Evolutionary conservation across 805 yeast species (phyloP).

Genomic region (Kluyveromyces siamensis): DNA sequence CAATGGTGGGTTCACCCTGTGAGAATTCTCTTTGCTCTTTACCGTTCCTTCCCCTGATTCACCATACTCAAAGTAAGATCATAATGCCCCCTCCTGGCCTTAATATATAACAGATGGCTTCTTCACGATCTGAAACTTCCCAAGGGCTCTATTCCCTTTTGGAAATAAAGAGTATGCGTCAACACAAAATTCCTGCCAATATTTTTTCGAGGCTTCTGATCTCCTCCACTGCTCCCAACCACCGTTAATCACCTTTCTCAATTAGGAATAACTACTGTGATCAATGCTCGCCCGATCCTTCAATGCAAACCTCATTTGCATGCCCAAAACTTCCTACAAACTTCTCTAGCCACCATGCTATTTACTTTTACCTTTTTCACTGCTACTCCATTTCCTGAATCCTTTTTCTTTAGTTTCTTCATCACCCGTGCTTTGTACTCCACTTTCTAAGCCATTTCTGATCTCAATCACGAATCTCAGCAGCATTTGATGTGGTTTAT

Average conservation of each 20-base stretch:
- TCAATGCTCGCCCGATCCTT: background rate
- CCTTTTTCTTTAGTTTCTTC: too few relatives aligned
- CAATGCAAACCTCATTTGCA: background rate
- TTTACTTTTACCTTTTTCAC: too few relatives aligned
- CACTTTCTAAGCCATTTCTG: too few relatives aligned
- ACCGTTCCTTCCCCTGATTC: background rate
- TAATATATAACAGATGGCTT: background rate
- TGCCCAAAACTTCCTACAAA: too few relatives aligned
- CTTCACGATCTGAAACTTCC: background rate
- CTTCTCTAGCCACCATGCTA: too few relatives aligned
- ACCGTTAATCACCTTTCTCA: slow-evolving; percentile 3
- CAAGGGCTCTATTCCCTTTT: background rate
- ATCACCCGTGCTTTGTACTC: too few relatives aligned
- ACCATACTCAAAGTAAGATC: background rate
- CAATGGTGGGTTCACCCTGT: too few relatives aligned
- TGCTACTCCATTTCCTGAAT: too few relatives aligned
- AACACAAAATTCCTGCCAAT: background rate
- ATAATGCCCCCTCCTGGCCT: background rate
- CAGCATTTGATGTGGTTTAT: too few relatives aligned
- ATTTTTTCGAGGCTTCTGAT: background rate
- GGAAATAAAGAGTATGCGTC: background rate
- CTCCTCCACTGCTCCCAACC: background rate
- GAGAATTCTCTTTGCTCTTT: background rate
- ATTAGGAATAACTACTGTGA: slow-evolving; percentile 1
- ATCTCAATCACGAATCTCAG: too few relatives aligned